Evolutionary conservation across 2,329 filamentous ascomycete species (phyloP), one percentile per base, ranked within the genome.

Genomic region (Coniochaeta prunicola): DNA sequence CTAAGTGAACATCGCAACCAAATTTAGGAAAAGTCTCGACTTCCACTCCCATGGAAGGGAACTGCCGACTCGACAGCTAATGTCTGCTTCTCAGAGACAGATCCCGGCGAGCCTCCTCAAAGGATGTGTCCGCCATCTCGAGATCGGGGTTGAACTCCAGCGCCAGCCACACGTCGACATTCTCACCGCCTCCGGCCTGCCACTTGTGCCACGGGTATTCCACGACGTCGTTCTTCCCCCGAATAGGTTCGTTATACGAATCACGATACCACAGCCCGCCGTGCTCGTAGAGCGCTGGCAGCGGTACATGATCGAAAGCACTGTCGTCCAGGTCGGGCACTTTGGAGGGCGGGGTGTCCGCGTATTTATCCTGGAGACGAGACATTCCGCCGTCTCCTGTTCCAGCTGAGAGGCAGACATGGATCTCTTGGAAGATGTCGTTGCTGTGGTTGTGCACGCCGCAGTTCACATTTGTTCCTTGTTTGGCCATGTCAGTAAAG

Each of bases 141-240:
- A 55, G 10, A 34, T 33, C 53, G 4, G 53, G 53, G 30, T 55
- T 55, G 30, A 55, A 55, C 53, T 55, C 53, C 28, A 55, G 30
- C 13, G 53, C 53, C 30, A 55, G 17, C 53, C 53, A 55, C 28
- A 55, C 53, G n/a, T 55, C 53, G n/a, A 55, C 53, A 55, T 55
- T 55, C 3, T 21, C 17, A 2, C 53, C 53, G 10, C 53, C 24
- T 4, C 53, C 53, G 9, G 30, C 53, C 30, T 55, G 53, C 53
- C 53, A 55, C 12, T 55, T 55, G 33, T 55, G 53, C 53, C 53
- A 55, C 17, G 53, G 53, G 17, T 55, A 55, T 3, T 8, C 7
- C 30, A 55, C 53, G 24, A 55, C n/a, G n/a, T 36, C n/a, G 53
- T 55, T 55, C 30, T 55, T 33, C 8, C 53, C 53, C 6, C 53